Conservation (phyloP, 2,329 filamentous ascomycete genomes). For the Trichoderma pleuroti region DNA sequence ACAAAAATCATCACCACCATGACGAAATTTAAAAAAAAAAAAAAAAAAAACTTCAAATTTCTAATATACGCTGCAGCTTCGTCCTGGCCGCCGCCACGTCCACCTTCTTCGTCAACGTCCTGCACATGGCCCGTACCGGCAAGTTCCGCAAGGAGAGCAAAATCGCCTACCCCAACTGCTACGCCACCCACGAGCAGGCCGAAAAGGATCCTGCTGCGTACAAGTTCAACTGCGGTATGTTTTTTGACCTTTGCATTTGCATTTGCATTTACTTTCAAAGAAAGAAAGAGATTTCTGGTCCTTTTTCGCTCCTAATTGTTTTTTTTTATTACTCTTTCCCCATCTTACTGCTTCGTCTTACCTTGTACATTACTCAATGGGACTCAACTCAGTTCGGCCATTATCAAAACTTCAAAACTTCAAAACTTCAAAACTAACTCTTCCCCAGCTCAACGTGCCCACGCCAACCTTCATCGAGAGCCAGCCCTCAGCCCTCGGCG, state of each 20-base stretch:
- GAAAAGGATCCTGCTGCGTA: constrained; percentile 52
- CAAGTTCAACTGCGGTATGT: constrained; percentile 60
- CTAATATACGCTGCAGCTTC: constrained; percentile 44
- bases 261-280: too few species aligned
- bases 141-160: constrained; percentile 50
- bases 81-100: constrained; percentile 56
- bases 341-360: neutral
- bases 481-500: constrained; percentile 49
- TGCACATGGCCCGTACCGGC: constrained; percentile 48
- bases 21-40: too few species aligned
- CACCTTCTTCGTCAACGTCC: constrained; percentile 55
- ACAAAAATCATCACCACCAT: neutral
- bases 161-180: constrained; percentile 55
- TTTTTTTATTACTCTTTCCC: too few species aligned
- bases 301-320: neutral
- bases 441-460: constrained; percentile 52
- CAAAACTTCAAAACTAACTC: neutral
- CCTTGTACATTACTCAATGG: neutral
- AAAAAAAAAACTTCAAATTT: too few species aligned
- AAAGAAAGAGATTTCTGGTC: neutral
- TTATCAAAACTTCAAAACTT: neutral
- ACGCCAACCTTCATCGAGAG: constrained; percentile 63
- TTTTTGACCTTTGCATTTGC: too few species aligned
- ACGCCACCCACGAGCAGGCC: constrained; percentile 53
- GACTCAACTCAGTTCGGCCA: neutral